A percentile compares a stretch with the other conserved stretches of the same genome.
Evolutionary conservation across 2,329 filamentous ascomycete genomes (phyloP).

Genomic region (Aureobasidium namibiae): DNA sequence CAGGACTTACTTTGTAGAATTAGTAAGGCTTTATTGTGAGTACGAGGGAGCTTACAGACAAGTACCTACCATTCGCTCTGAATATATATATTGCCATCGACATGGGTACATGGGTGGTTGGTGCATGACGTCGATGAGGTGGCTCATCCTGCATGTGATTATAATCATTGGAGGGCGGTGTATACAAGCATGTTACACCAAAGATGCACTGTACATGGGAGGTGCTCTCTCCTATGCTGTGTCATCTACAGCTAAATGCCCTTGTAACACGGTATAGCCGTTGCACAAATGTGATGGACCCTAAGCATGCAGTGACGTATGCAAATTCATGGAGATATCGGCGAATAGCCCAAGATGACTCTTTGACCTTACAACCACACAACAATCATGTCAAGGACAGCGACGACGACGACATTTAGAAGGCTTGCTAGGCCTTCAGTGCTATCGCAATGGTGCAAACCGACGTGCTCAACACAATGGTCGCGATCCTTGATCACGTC

Average conservation of each 20-base stretch:
- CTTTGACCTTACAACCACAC: background rate
- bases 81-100: background rate
- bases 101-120: constrained; percentile 8
- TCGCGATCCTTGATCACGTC: background rate
- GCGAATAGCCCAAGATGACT: background rate
- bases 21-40: background rate
- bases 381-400: background rate
- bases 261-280: background rate
- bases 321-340: background rate
- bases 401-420: background rate
- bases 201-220: background rate
- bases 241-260: background rate
- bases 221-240: background rate
- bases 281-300: background rate
- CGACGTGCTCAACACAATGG: background rate
- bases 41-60: background rate
- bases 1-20: background rate
- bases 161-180: background rate
- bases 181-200: background rate
- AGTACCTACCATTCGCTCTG: background rate
- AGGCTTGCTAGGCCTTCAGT: background rate
- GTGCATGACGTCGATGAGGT: constrained; percentile 7
- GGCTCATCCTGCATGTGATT: constrained; percentile 4
- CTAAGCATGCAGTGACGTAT: constrained; percentile 7
- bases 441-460: background rate